These are phyloP conservation scores for Chaetomidium leptoderma DNA, from an alignment of 495 filamentous ascomycete genomes.

Conservation along the genomic window DNA sequence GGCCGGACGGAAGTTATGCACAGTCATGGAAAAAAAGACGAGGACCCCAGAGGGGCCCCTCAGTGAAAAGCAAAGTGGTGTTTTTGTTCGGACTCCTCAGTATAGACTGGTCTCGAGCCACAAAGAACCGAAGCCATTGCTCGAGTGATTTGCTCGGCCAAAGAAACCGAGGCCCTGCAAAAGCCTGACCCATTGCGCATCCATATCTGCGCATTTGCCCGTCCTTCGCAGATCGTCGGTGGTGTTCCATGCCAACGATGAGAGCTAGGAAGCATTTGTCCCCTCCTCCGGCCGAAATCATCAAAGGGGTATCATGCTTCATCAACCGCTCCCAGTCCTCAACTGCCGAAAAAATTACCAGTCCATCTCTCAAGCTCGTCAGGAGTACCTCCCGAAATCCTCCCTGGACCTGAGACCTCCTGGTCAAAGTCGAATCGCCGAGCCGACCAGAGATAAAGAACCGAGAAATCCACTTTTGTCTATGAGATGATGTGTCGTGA, in stretches of 20 bases:
- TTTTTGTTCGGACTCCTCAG: slow-evolving; percentile 40
- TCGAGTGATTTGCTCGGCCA: slow-evolving; percentile 16
- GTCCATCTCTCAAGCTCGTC: slow-evolving; percentile 32
- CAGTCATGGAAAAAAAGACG: neutral
- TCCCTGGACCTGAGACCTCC: slow-evolving; percentile 23
- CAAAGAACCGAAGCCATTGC: slow-evolving; percentile 24
- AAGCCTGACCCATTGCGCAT: slow-evolving; percentile 26
- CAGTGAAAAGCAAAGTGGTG: slow-evolving; percentile 27
- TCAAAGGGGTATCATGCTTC: slow-evolving; percentile 43
- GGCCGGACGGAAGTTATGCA: neutral
- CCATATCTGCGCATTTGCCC: slow-evolving; percentile 14
- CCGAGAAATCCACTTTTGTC: slow-evolving; percentile 59
- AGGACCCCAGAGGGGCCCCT: neutral
- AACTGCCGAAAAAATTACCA: slow-evolving; percentile 46
- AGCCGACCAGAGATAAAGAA: slow-evolving; percentile 40
- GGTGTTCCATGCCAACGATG: slow-evolving; percentile 29
- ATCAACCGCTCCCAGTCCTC: slow-evolving; percentile 27
- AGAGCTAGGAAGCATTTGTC: slow-evolving; percentile 28
- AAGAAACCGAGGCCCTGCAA: slow-evolving; percentile 24
- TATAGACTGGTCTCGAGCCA: slow-evolving; percentile 27
- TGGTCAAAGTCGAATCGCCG: slow-evolving; percentile 25
- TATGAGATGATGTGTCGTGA: slow-evolving; percentile 44
- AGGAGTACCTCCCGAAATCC: slow-evolving; percentile 7
- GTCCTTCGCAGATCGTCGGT: slow-evolving; percentile 22
- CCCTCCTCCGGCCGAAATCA: slow-evolving; percentile 23